A percentile compares a stretch with the other conserved stretches of the same genome.
Evolutionary conservation across 1,284 basidiomycete species (phyloP).

Genomic region (Neolentinus lepideus): DNA sequence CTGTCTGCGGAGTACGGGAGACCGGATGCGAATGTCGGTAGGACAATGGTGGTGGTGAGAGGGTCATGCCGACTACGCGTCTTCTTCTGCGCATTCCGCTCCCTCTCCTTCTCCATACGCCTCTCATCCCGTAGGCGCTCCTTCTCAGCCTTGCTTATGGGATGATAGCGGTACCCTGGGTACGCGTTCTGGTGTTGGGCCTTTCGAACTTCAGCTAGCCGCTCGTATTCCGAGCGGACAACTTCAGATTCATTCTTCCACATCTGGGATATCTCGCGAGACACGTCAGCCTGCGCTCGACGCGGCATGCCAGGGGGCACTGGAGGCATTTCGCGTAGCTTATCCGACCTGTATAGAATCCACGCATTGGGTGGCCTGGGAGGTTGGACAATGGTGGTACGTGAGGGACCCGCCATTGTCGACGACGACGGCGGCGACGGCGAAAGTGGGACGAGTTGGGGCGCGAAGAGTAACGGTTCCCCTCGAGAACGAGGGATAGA

Average conservation of each 20-base stretch:
- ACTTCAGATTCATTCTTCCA: slow-evolving; percentile 59
- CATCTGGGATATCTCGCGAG: slow-evolving; percentile 58
- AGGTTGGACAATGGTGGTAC: background rate
- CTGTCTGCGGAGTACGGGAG: slow-evolving; percentile 6
- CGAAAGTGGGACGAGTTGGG: background rate
- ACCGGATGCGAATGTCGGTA: slow-evolving; percentile 4
- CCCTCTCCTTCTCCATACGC: slow-evolving; percentile 32
- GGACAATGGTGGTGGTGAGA: slow-evolving; percentile 8
- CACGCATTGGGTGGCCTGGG: slow-evolving; percentile 85
- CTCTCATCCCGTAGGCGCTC: slow-evolving; percentile 37
- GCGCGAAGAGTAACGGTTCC: background rate
- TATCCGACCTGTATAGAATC: slow-evolving; percentile 84
- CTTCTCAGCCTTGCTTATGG: slow-evolving; percentile 62
- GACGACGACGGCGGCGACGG: slow-evolving; percentile 1
- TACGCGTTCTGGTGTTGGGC: slow-evolving; percentile 55
- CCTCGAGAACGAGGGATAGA: background rate
- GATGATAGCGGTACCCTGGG: slow-evolving; percentile 71
- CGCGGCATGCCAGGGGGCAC: slow-evolving; percentile 28
- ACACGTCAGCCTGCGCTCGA: slow-evolving; percentile 66
- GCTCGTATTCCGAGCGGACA: slow-evolving; percentile 59
- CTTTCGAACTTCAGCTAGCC: slow-evolving; percentile 62
- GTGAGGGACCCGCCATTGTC: slow-evolving; percentile 2
- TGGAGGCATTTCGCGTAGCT: slow-evolving; percentile 35
- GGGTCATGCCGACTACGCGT: slow-evolving; percentile 16
- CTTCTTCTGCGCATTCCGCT: slow-evolving; percentile 22